Evolutionary conservation across 192 early-diverging fungal species (phyloP), one percentile per base, ranked within the genome.

Genomic region (Linnemannia exigua): DNA sequence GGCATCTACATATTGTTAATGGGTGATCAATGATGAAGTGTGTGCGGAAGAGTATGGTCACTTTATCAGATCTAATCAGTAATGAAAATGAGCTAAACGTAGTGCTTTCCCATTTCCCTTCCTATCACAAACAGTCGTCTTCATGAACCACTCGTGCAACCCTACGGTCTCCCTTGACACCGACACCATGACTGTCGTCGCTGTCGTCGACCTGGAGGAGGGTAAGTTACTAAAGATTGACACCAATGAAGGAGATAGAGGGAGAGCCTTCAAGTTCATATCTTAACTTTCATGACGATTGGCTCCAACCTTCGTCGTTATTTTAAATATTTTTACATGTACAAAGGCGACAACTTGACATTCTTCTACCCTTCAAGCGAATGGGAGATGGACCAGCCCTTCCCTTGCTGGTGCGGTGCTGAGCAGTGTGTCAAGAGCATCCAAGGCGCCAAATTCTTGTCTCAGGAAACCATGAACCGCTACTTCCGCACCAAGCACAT

Each of bases 321-420:
- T 46, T 41, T 17, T 67, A 11, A 46, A 2, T 31, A 19, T 61
- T 0, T 67, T 22, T 51, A 22, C 12, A 16, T 58, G 11, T 19
- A 22, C 52, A 54, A 46, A 86, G 84, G 84, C 52, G 90, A 91
- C 71, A 91, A 89, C 76, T 33, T 91, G 61, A 90, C 90, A 22
- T 91, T 92, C 82, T 91, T 91, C 80, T 92, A 92, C 76, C 91
- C 90, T 47, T 90, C 91, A n/a, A 91, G 91, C 58, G 91, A 92
- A 77, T 92, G 92, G 92, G 92, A 92, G 69, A 92, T 92, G 92
- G 91, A 88, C 81, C 89, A 92, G 83, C 90, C 92, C 12, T 92
- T 92, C 69, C 77, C 87, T 36, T 92, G 92, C 79, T 91, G 92
- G 91, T 92, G 92, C 68, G 90, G 91, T 35, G 70, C 89, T 12